Evolutionary conservation across 2,329 filamentous ascomycete species (phyloP), one percentile per base, ranked within the genome.

Genomic region (Hirsutella rhossiliensis): DNA sequence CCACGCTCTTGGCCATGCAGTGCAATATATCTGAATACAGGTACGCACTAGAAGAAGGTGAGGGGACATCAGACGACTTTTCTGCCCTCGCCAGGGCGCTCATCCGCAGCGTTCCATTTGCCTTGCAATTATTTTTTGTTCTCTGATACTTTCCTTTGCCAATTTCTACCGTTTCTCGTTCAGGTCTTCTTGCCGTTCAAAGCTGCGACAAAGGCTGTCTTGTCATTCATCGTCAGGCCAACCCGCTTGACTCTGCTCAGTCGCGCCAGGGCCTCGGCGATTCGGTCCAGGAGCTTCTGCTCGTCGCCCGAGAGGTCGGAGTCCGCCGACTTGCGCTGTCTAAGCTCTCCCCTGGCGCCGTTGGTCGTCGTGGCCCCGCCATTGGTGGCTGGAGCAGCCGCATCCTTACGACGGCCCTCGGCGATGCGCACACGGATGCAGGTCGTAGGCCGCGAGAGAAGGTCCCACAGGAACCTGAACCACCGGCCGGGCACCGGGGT

Each of bases 401-500:
- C 69, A 47, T 80, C 81, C 51, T 65, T 63, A 41, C 89, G 75
- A 41, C 89, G 75, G 1, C 76, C 76, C 56, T 90, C 85, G 1
- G 88, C 92, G 44, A 98, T 89, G 41, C 92, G 78, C 12, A 97
- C 90, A 20, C 88, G 80, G 54, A 98, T 90, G 55, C 81, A 88
- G 51, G 95, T 92, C 1, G 86, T 94, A 1, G 88, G 85, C 40
- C 82, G 79, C 38, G 84, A 86, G 30, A 95, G 78, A 9, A 97
- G 69, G 43, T 82, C 84, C 88, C 89, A 98, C 9, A 96, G 58
- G 60, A 96, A 96, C 2, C 67, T 66, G 6, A 75, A 42, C 62
- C 85, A 88, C 27, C 74, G 73, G 12, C 82, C 80, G 0, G 92
- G 89, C 0, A 98, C 69, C 0, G 92, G 90, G 0, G 92, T 96